These are phyloP conservation scores for Ophiostoma triangulosporum DNA, from an alignment of 2,329 filamentous ascomycete species.

Conservation along the genomic window DNA sequence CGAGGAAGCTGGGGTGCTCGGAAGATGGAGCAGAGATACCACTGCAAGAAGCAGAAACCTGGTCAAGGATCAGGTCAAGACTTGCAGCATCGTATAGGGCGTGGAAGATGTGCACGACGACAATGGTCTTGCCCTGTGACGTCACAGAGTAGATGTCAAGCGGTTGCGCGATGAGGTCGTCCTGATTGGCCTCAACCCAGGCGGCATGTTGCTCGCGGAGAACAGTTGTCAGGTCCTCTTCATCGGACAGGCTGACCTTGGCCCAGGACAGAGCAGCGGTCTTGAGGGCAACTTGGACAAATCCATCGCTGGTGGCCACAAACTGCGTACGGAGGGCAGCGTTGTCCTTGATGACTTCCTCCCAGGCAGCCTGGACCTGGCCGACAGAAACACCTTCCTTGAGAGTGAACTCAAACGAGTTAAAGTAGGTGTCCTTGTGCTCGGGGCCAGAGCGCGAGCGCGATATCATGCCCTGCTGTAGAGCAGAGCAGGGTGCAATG, in stretches of 20 bases:
- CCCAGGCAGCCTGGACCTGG: constrained; percentile 45
- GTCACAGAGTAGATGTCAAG: constrained; percentile 34
- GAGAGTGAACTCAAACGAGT: constrained; percentile 53
- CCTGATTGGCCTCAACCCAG: constrained; percentile 43
- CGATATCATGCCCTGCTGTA: constrained; percentile 79
- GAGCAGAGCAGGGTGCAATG: constrained; percentile 68
- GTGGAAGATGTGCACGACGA: constrained; percentile 67
- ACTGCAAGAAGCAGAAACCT: constrained; percentile 27
- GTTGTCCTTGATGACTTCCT: constrained; percentile 32
- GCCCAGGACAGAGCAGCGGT: constrained; percentile 29
- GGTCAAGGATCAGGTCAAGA: constrained; percentile 50
- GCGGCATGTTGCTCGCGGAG: constrained; percentile 24
- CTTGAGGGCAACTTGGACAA: constrained; percentile 56
- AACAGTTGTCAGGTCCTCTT: constrained; percentile 20
- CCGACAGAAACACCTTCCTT: constrained; percentile 26
- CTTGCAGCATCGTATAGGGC: constrained; percentile 78
- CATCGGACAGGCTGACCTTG: constrained; percentile 18
- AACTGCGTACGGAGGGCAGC: constrained; percentile 64
- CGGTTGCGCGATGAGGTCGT: constrained; percentile 33
- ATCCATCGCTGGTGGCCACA: constrained; percentile 58
- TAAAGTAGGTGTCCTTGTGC: constrained; percentile 53
- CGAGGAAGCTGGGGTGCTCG: constrained; percentile 36
- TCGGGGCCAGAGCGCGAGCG: constrained; percentile 42
- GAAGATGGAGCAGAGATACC: not conserved
- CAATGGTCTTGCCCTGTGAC: constrained; percentile 16